Evolutionary conservation across 192 early-diverging fungal species (phyloP).

Genomic region (Chytriomyces hyalinus): DNA sequence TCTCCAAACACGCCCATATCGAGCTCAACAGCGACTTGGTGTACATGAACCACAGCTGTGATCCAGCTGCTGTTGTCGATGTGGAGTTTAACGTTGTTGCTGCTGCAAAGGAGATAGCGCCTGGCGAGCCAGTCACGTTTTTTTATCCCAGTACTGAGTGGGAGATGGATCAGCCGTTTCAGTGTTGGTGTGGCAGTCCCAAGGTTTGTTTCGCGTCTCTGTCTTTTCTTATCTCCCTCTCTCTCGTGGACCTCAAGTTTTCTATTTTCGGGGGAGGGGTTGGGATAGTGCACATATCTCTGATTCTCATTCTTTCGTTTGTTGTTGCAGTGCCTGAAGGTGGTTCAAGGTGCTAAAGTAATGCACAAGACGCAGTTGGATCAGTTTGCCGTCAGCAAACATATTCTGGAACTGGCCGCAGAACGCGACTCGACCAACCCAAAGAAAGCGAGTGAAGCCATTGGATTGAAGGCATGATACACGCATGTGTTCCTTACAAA

Average conservation of each 20-base stretch:
- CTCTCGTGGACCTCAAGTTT: no score
- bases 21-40: conserved; percentile 42
- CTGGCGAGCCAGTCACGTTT: conserved; percentile 52
- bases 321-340: conserved; percentile 21
- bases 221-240: conserved; percentile 22
- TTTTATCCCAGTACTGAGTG: conserved; percentile 58
- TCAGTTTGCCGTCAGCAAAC: conserved; percentile 31
- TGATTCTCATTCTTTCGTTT: conserved; percentile 9
- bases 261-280: no score
- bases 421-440: not conserved
- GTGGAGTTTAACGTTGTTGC: conserved; percentile 29
- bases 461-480: not conserved
- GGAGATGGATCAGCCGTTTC: conserved; percentile 56
- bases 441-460: not conserved
- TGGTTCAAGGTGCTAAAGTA: conserved; percentile 35
- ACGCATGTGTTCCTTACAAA: not conserved
- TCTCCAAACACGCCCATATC: conserved; percentile 23
- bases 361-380: conserved; percentile 6
- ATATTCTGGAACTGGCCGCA: conserved; percentile 24
- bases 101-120: conserved; percentile 32
- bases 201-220: not conserved
- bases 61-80: conserved; percentile 41
- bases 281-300: not conserved
- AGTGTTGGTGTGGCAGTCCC: conserved; percentile 53
- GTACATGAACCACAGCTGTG: conserved; percentile 46